A percentile compares a stretch with the other conserved stretches of the same genome.
These are phyloP conservation scores for Ophiostoma angusticollis DNA, from an alignment of 2,329 filamentous ascomycete species.

Conservation along the genomic window DNA sequence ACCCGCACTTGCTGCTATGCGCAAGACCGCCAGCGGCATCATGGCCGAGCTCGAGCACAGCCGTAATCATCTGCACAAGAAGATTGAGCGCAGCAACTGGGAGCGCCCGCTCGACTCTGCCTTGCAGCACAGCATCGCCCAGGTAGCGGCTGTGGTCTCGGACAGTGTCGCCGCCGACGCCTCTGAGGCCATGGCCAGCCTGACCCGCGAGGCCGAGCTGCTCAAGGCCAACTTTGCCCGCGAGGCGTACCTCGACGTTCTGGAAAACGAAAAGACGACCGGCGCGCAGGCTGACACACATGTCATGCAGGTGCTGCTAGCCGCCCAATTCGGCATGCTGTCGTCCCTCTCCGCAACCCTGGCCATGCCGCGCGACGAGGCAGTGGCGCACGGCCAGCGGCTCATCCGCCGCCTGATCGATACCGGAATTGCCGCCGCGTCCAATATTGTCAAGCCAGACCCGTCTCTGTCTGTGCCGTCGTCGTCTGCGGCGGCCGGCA, in stretches of 20 bases:
- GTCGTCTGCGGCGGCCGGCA: background rate
- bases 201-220: constrained; percentile 74
- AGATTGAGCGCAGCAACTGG: constrained; percentile 70
- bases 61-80: constrained; percentile 80
- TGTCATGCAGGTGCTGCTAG: constrained; percentile 69
- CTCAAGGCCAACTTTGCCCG: constrained; percentile 72
- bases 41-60: constrained; percentile 81
- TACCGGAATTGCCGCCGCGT: constrained; percentile 58
- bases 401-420: constrained; percentile 69
- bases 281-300: constrained; percentile 49
- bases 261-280: constrained; percentile 65
- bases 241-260: constrained; percentile 62
- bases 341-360: constrained; percentile 71
- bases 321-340: constrained; percentile 85
- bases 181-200: constrained; percentile 50
- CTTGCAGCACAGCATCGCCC: constrained; percentile 69
- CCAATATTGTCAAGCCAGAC: constrained; percentile 84
- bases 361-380: constrained; percentile 70
- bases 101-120: constrained; percentile 79
- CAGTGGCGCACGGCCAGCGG: constrained; percentile 63
- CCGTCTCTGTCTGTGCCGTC: constrained; percentile 35
- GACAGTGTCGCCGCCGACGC: constrained; percentile 46
- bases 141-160: constrained; percentile 59
- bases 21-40: constrained; percentile 80
- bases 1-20: constrained; percentile 57